Evolutionary conservation across 2,329 filamentous ascomycete genomes (phyloP), one percentile per base, ranked within the genome.

Genomic region (Scopulariopsis brevicaulis): DNA sequence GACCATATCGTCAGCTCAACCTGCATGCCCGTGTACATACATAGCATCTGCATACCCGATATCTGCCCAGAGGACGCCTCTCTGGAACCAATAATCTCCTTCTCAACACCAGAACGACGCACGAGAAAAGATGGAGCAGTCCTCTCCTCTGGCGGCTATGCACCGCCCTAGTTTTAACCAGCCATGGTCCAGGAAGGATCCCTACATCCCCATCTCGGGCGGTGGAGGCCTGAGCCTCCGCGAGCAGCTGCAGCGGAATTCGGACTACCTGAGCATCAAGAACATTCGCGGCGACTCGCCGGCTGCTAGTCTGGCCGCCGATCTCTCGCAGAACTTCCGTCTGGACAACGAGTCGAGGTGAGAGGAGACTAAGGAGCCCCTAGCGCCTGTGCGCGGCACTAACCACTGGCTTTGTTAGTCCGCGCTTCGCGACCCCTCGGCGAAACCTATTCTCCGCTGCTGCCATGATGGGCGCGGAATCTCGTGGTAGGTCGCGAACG

Each of bases 271-370:
- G 76, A 85, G 80, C 66, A 73, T 88, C 65, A 91, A 89, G 69
- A 81, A 87, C 56, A 77, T 90, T 66, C 84, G 84, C 64, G 90
- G 90, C 54, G 96, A 92, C 22, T 99, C 94, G 59, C 94, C 94
- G 6, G 92, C 91, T 40, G 85, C 90, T 56, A 96, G 90, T 68
- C 77, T 99, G 64, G 93, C 92, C 50, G 92, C 91, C 61, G 94
- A 99, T 73, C 80, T 97, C 65, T 96, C 92, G 59, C 91, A 96
- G 70, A 99, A 97, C 77, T 96, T 97, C 70, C 89, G 93, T 69
- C 89, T 97, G 70, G 92, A 96, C 73, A 90, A 74, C 61, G 79
- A 83, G 58, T 71, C 87, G 68, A 96, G 92, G 93, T 96, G 37
- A 51, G 50, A 20, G 55, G 78, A 64, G 81, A 75, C 60, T 61